Percentiles rank a stretch among this genome's conserved stretches.
Evolutionary conservation across 345 rosid genomes (phyloP).

Genomic region (Brassica nigra): DNA sequence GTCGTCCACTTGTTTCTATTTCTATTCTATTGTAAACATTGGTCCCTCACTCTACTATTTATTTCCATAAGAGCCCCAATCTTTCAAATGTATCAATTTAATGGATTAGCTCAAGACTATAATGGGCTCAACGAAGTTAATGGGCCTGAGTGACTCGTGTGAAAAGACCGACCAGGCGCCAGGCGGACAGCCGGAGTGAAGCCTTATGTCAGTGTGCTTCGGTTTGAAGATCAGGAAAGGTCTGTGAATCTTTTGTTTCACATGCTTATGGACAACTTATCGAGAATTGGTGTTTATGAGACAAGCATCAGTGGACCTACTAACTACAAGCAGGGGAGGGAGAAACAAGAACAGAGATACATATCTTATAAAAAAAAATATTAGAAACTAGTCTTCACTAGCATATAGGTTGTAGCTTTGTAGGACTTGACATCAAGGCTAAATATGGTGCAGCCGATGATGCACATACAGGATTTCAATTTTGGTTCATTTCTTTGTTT

Average conservation of each 20-base stretch:
- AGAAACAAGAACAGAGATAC: slow-evolving; percentile 19
- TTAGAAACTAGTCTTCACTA: slow-evolving; percentile 3
- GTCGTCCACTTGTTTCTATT: slow-evolving; percentile 23
- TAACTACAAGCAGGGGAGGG: slow-evolving; percentile 13
- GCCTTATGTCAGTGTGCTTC: neutral
- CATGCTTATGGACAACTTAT: neutral
- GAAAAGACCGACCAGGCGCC: neutral
- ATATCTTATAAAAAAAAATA: neutral
- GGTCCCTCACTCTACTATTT: slow-evolving; percentile 8
- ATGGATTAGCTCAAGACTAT: neutral
- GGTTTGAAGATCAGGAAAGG: neutral
- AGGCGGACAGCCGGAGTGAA: neutral
- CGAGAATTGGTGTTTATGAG: neutral
- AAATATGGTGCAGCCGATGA: slow-evolving; percentile 31
- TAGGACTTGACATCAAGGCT: slow-evolving; percentile 23
- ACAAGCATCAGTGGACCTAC: neutral
- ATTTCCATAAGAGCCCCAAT: neutral
- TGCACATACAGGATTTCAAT: slow-evolving; percentile 15
- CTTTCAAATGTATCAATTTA: neutral
- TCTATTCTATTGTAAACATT: neutral
- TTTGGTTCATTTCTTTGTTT: slow-evolving; percentile 8
- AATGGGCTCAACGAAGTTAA: slow-evolving; percentile 26
- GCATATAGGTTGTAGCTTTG: neutral
- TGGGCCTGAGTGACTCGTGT: slow-evolving; percentile 19
- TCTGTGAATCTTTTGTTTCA: neutral